phyloP scores from a whole-genome alignment of 2,329 filamentous ascomycete species.

The Dactylellina haptotyla region DNA sequence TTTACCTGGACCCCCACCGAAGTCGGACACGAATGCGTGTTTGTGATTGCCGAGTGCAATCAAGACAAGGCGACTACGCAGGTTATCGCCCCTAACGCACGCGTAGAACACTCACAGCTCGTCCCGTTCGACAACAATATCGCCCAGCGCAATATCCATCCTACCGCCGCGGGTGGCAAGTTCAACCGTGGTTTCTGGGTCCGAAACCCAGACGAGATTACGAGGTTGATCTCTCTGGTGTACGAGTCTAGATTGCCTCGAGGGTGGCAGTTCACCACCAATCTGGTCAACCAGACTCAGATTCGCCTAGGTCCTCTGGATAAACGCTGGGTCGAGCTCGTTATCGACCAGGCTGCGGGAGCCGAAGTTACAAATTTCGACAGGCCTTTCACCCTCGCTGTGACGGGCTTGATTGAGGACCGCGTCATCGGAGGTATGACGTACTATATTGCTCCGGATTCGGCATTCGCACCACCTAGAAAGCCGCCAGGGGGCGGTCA shows the following conservation, averaged over 20 bases:
- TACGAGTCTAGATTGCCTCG: conserved; percentile 10
- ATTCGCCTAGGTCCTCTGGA: conserved; percentile 10
- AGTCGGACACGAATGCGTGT: conserved; percentile 11
- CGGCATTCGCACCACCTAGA: conserved; percentile 2
- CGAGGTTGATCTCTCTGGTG: conserved; percentile 6
- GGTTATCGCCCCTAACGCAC: conserved; percentile 8
- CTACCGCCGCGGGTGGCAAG: conserved; percentile 5
- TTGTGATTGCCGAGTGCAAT: conserved; percentile 8
- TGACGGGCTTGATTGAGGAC: conserved; percentile 1
- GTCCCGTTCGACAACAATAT: conserved; percentile 9
- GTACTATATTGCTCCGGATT: conserved; percentile 8
- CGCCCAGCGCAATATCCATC: conserved; percentile 10
- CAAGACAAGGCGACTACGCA: conserved; percentile 10
- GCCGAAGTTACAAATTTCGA: conserved; percentile 1
- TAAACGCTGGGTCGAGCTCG: conserved; percentile 7
- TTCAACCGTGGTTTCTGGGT: conserved; percentile 12
- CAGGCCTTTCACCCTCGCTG: not conserved
- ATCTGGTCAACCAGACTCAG: conserved; percentile 5
- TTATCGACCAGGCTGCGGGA: conserved; percentile 11
- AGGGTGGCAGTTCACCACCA: conserved; percentile 3
- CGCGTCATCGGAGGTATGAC: conserved; percentile 16
- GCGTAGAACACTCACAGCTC: conserved; percentile 6
- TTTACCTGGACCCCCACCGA: conserved; percentile 7
- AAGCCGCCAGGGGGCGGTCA: conserved; percentile 2
- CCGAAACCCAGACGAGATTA: conserved; percentile 10